Evolutionary conservation across 2,329 filamentous ascomycete species (phyloP).

Genomic region (Acrocalymma vagum): DNA sequence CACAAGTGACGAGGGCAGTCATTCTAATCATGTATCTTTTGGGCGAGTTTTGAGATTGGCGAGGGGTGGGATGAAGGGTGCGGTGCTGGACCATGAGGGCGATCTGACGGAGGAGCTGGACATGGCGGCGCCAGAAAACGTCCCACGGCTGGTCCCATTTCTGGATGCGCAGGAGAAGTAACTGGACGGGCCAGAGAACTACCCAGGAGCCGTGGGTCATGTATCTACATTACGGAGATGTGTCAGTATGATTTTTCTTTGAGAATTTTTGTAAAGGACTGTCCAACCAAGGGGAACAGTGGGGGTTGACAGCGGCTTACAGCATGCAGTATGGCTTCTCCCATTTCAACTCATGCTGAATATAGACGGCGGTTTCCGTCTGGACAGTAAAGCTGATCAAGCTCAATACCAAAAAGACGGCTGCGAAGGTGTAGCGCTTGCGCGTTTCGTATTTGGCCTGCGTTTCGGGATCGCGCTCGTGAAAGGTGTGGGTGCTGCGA

Average conservation of each 20-base stretch:
- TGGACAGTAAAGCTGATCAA: slow-evolving; percentile 90
- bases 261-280: background rate
- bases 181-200: slow-evolving; percentile 85
- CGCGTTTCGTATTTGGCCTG: slow-evolving; percentile 72
- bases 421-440: slow-evolving; percentile 87
- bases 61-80: slow-evolving; percentile 70
- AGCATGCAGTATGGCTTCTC: slow-evolving; percentile 99
- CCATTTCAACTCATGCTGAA: slow-evolving; percentile 92
- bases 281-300: background rate
- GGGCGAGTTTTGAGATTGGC: slow-evolving; percentile 59
- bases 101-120: slow-evolving; percentile 69
- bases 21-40: slow-evolving; percentile 79
- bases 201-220: slow-evolving; percentile 95
- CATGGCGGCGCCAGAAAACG: slow-evolving; percentile 82
- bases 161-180: slow-evolving; percentile 80
- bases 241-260: slow-evolving; percentile 5
- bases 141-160: slow-evolving; percentile 81
- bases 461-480: slow-evolving; percentile 77
- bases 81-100: slow-evolving; percentile 87
- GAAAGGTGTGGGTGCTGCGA: slow-evolving; percentile 64
- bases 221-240: slow-evolving; percentile 70
- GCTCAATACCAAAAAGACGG: slow-evolving; percentile 82
- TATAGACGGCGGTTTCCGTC: slow-evolving; percentile 94
- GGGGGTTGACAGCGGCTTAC: slow-evolving; percentile 55
- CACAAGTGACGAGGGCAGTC: slow-evolving; percentile 82